phyloP scores from a whole-genome alignment of 176 grass and related monocot genomes.

The Miscanthus lutarioriparius region DNA sequence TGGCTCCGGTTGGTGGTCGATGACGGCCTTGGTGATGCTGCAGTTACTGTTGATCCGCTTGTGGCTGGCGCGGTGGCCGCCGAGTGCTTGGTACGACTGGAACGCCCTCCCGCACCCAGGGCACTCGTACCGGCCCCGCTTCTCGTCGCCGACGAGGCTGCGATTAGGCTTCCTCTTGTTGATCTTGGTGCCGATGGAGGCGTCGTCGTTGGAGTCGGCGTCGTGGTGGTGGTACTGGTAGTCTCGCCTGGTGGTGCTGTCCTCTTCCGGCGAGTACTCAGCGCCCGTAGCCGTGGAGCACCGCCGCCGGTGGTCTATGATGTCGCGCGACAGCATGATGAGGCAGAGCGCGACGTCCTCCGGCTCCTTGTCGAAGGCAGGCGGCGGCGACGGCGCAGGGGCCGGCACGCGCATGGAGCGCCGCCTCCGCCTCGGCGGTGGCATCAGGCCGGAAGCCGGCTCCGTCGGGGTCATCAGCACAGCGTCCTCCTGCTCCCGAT shows the following conservation, averaged over 20 bases:
- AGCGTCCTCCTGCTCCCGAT: not conserved
- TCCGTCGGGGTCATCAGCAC: not conserved
- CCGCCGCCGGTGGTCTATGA: conserved; percentile 3
- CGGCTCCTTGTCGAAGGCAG: conserved; percentile 30
- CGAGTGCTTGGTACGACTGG: conserved; percentile 65
- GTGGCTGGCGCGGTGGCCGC: conserved; percentile 64
- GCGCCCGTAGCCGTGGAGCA: not conserved
- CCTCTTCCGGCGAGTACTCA: not conserved
- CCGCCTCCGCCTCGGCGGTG: conserved; percentile 32
- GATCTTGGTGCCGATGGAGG: not conserved
- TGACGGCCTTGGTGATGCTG: not conserved
- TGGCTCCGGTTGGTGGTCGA: conserved; percentile 1
- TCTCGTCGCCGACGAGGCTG: not conserved
- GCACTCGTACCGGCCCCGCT: conserved; percentile 46
- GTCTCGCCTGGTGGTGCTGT: not conserved
- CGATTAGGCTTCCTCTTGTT: not conserved
- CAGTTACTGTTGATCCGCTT: conserved; percentile 50
- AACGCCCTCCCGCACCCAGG: conserved; percentile 50
- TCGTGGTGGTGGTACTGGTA: conserved; percentile 28
- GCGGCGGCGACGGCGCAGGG: not conserved
- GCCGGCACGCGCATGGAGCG: conserved; percentile 43
- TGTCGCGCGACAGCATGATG: conserved; percentile 61
- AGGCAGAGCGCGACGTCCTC: conserved; percentile 64
- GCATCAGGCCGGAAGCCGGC: conserved; percentile 3
- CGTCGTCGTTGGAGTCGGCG: conserved; percentile 9